A percentile compares a stretch with the other conserved stretches of the same genome.
phyloP scores from a whole-genome alignment of 306 rosid species.

The Gynostemma pentaphyllum region DNA sequence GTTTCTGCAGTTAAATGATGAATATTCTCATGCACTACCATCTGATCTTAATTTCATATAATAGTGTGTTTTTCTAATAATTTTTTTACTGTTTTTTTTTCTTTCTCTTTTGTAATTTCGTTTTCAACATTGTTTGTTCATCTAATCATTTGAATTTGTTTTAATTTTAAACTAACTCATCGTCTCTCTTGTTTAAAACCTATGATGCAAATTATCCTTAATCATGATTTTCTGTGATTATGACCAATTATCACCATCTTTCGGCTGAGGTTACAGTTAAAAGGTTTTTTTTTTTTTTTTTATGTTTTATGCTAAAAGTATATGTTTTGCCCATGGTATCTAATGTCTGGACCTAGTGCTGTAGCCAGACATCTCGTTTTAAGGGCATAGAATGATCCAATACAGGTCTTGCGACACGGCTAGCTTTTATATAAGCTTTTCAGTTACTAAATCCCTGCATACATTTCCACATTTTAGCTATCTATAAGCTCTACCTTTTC shows the following conservation, averaged over 20 bases:
- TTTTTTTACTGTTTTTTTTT: neutral
- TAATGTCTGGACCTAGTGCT: conserved; percentile 30
- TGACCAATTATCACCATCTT: conserved; percentile 44
- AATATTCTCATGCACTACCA: conserved; percentile 71
- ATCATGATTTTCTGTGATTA: conserved; percentile 31
- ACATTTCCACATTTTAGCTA: neutral
- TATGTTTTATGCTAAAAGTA: rapidly evolving
- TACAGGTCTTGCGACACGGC: conserved; percentile 62
- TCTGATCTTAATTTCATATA: conserved; percentile 43
- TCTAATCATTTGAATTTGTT: no score
- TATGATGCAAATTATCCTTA: conserved; percentile 22
- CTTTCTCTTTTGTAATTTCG: no score
- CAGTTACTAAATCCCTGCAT: conserved; percentile 56
- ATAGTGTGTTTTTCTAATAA: neutral
- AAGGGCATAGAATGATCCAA: conserved; percentile 33
- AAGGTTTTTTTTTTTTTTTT: no score
- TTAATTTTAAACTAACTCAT: no score
- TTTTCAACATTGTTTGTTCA: no score
- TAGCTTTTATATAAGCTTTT: conserved; percentile 24
- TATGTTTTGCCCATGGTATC: conserved; percentile 49
- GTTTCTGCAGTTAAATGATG: conserved; percentile 49
- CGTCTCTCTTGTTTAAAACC: conserved; percentile 17
- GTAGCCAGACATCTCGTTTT: conserved; percentile 44
- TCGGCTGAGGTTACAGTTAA: conserved; percentile 47
- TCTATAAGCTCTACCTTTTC: no score